Percentiles rank a stretch among this genome's conserved stretches.
These are phyloP conservation scores for Pythium pyrilobum DNA, from an alignment of 352 stramenopile species.

Conservation along the genomic window DNA sequence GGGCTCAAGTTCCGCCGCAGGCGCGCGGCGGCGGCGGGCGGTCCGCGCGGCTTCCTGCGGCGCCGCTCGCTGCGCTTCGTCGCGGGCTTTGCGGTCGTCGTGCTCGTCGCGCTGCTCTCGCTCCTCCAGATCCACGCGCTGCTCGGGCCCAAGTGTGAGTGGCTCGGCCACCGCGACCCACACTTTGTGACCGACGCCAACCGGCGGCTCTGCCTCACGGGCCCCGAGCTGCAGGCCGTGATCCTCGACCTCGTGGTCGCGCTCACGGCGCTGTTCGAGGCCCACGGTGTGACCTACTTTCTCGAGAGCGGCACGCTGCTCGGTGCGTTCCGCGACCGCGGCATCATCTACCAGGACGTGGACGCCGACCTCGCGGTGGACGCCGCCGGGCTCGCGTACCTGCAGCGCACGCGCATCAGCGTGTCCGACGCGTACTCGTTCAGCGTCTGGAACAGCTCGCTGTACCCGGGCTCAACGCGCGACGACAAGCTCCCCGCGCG, in stretches of 20 bases:
- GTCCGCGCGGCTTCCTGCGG: too few species aligned
- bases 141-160: too few species aligned
- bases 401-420: slow-evolving; percentile 3
- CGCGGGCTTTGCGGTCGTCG: too few species aligned
- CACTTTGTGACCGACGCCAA: too few species aligned
- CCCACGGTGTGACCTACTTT: slow-evolving; percentile 10
- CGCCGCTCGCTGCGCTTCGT: too few species aligned
- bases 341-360: slow-evolving; percentile 20
- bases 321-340: slow-evolving; percentile 16
- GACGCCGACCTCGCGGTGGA: slow-evolving; percentile 24
- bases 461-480: slow-evolving; percentile 7
- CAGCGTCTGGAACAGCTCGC: slow-evolving; percentile 7
- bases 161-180: too few species aligned
- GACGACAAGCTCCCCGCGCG: slow-evolving; percentile 18
- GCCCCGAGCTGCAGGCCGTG: too few species aligned
- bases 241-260: slow-evolving; percentile 21
- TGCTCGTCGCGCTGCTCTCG: too few species aligned
- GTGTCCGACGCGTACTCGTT: slow-evolving; percentile 11
- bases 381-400: background rate
- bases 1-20: too few species aligned
- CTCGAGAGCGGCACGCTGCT: slow-evolving; percentile 15
- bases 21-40: too few species aligned
- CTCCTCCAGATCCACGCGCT: too few species aligned
- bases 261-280: background rate
- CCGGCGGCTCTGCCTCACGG: too few species aligned